phyloP scores from a whole-genome alignment of 768 basidiomycete genomes.

The Hysterangium stoloniferum region DNA sequence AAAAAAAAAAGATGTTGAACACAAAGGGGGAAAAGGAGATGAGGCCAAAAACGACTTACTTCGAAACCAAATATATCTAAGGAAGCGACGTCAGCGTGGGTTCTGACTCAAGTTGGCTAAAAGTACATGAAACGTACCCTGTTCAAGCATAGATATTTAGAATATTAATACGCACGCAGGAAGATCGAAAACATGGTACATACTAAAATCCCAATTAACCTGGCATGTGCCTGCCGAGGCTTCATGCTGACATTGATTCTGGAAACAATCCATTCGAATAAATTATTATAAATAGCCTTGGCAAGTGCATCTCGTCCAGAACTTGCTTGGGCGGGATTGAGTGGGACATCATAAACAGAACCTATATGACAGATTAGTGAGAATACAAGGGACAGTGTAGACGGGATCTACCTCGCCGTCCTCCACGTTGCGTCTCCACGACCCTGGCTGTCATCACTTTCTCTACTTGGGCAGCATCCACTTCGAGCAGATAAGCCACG shows the following conservation, averaged over 20 bases:
- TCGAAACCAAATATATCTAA: constrained; percentile 11
- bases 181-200: constrained; percentile 20
- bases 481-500: constrained; percentile 89
- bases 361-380: constrained; percentile 20
- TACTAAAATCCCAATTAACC: constrained; percentile 89
- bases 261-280: constrained; percentile 99
- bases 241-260: constrained; percentile 97
- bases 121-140: background rate
- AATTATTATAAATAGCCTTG: constrained; percentile 95
- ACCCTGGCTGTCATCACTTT: constrained; percentile 81
- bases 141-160: background rate
- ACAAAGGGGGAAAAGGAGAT: background rate
- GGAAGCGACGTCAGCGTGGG: background rate
- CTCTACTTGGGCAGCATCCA: constrained; percentile 67
- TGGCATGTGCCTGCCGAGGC: constrained; percentile 59
- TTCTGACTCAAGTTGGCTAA: background rate
- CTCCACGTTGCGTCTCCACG: constrained; percentile 90
- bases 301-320: constrained; percentile 88
- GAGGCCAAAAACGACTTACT: background rate
- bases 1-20: background rate
- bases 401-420: constrained; percentile 55
- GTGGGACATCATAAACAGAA: constrained; percentile 93
- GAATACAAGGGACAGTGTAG: background rate
- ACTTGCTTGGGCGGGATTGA: constrained; percentile 85
- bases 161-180: background rate